phyloP scores from a whole-genome alignment of 805 yeast genomes.

The Barnettozyma sucrosica region DNA sequence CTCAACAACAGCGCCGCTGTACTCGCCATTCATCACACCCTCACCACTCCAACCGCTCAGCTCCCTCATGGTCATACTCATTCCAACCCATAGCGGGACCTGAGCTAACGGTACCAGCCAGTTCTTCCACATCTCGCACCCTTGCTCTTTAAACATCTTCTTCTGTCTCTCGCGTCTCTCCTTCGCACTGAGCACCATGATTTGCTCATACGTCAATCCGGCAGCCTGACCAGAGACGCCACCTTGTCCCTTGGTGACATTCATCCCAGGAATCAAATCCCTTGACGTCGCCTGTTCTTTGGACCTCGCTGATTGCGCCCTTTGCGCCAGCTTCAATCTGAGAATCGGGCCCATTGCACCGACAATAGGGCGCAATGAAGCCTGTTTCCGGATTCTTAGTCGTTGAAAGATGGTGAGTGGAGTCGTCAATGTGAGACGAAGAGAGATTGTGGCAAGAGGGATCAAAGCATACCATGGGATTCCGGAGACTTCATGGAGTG shows the following conservation, averaged over 20 bases:
- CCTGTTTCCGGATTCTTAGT: slow-evolving; percentile 62
- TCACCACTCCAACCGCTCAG: slow-evolving; percentile 52
- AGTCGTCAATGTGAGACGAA: slow-evolving; percentile 62
- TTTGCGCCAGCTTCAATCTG: slow-evolving; percentile 43
- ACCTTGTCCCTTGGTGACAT: slow-evolving; percentile 1
- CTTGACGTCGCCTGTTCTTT: slow-evolving; percentile 25
- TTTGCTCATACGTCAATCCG: slow-evolving; percentile 68
- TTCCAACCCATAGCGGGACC: slow-evolving; percentile 78
- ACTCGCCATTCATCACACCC: slow-evolving; percentile 35
- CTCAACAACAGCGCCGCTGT: slow-evolving; percentile 42
- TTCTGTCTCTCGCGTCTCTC: slow-evolving; percentile 76
- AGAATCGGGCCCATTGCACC: slow-evolving; percentile 73
- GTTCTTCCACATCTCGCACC: slow-evolving; percentile 79
- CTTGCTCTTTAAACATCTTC: slow-evolving; percentile 54
- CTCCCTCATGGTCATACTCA: slow-evolving; percentile 70
- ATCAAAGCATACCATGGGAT: slow-evolving; percentile 82
- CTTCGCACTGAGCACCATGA: slow-evolving; percentile 63
- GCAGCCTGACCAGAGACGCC: slow-evolving; percentile 22
- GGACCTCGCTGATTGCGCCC: slow-evolving; percentile 22
- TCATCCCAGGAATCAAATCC: slow-evolving; percentile 10
- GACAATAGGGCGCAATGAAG: slow-evolving; percentile 62
- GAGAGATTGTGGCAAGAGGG: slow-evolving; percentile 62
- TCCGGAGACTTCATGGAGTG: slow-evolving; percentile 49
- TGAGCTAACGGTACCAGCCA: slow-evolving; percentile 71
- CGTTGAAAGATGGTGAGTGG: slow-evolving; percentile 78